Conservation (phyloP, 2,329 filamentous ascomycete species). For the Colletotrichum karsti region DNA sequence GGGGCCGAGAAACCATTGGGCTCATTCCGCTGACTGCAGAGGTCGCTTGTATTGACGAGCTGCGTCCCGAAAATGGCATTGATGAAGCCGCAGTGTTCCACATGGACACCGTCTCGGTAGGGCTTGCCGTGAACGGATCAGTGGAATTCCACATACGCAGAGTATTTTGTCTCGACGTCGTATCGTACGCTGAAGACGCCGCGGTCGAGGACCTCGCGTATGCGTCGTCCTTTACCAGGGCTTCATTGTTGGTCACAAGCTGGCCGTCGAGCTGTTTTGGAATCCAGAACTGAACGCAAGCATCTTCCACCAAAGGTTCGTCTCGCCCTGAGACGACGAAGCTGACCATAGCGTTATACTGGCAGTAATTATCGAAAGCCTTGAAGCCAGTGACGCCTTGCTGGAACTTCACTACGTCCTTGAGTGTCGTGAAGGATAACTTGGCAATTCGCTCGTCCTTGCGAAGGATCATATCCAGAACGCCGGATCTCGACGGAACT, state of each 20-base stretch:
- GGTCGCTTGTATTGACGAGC: constrained; percentile 32
- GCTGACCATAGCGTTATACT: constrained; percentile 37
- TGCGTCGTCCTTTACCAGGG: neutral
- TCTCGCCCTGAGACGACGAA: constrained; percentile 36
- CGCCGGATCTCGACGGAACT: constrained; percentile 22
- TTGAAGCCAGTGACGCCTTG: constrained; percentile 44
- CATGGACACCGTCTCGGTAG: constrained; percentile 15
- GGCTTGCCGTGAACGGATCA: neutral
- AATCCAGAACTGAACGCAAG: constrained; percentile 43
- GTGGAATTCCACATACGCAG: neutral
- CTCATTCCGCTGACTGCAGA: neutral
- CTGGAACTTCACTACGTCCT: constrained; percentile 40
- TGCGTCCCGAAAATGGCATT: neutral
- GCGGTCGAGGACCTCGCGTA: neutral
- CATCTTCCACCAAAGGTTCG: constrained; percentile 35
- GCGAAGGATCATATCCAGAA: constrained; percentile 38
- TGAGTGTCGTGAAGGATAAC: constrained; percentile 35
- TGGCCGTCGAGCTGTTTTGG: constrained; percentile 37
- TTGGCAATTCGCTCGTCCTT: constrained; percentile 41
- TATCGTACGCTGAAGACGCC: neutral
- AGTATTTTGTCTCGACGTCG: constrained; percentile 12
- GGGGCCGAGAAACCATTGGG: neutral
- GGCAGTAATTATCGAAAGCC: constrained; percentile 35
- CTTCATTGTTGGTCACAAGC: constrained; percentile 33
- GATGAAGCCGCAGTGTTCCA: neutral